phyloP scores from a whole-genome alignment of 345 rosid genomes.

The Durio zibethinus region DNA sequence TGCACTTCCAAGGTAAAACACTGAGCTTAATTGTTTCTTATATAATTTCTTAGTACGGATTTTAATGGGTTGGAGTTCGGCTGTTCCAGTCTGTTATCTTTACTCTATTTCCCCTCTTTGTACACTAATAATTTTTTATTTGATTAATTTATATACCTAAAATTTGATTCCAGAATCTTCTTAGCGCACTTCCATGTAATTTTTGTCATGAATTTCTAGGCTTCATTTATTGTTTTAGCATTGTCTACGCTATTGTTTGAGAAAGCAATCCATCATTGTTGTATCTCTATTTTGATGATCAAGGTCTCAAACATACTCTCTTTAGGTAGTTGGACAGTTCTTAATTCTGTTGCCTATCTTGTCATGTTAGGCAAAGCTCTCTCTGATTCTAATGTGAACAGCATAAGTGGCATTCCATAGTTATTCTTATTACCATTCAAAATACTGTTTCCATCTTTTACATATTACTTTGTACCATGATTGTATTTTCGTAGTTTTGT shows the following conservation, averaged over 20 bases:
- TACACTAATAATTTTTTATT: background rate
- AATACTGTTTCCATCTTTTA: slow-evolving; percentile 2
- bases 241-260: background rate
- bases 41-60: background rate
- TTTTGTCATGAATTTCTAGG: background rate
- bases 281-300: slow-evolving; percentile 3
- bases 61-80: background rate
- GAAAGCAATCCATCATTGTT: background rate
- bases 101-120: background rate
- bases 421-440: background rate
- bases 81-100: background rate
- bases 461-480: background rate
- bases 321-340: background rate
- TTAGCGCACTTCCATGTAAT: background rate
- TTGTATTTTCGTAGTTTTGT: background rate
- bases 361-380: slow-evolving; percentile 6
- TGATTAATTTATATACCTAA: background rate
- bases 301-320: background rate
- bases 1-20: background rate
- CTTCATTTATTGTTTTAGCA: background rate
- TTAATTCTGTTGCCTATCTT: background rate
- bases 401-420: background rate
- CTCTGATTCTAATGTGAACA: background rate
- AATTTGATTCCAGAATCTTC: background rate
- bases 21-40: background rate